Evolutionary conservation across 2,329 filamentous ascomycete species (phyloP).

Genomic region (Neurospora sp.): DNA sequence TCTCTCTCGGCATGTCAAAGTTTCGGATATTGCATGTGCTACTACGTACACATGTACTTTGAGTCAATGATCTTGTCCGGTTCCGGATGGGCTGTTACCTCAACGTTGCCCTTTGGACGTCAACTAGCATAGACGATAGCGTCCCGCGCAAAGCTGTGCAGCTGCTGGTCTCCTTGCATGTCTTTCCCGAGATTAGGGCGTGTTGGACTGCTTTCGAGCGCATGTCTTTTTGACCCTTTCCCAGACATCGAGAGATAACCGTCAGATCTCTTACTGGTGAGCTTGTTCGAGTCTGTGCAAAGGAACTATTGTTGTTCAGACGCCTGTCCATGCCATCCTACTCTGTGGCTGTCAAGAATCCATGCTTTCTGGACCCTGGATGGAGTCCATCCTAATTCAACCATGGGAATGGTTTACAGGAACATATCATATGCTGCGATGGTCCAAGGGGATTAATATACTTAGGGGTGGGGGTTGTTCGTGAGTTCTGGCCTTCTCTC

Average conservation of each 20-base stretch:
- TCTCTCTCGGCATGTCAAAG: background rate
- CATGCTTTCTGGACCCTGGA: slow-evolving; percentile 3
- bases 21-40: background rate
- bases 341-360: slow-evolving; percentile 8
- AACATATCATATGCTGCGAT: background rate
- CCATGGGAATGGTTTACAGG: slow-evolving; percentile 10
- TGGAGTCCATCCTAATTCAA: slow-evolving; percentile 10
- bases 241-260: slow-evolving; percentile 24
- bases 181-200: slow-evolving; percentile 26
- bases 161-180: too few relatives aligned
- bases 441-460: slow-evolving; percentile 4
- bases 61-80: slow-evolving; percentile 8
- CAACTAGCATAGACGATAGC: too few relatives aligned
- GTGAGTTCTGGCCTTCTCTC: background rate
- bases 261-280: slow-evolving; percentile 29
- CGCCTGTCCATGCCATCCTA: slow-evolving; percentile 7
- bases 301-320: slow-evolving; percentile 9
- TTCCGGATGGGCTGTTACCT: slow-evolving; percentile 16
- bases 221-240: slow-evolving; percentile 20
- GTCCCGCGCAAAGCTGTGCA: too few relatives aligned
- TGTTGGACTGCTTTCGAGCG: slow-evolving; percentile 16
- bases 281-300: slow-evolving; percentile 5
- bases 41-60: background rate
- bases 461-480: slow-evolving; percentile 16
- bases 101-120: slow-evolving; percentile 18